A percentile compares a stretch with the other conserved stretches of the same genome.
Evolutionary conservation across 192 early-diverging fungal species (phyloP).

Genomic region (Linnemannia zychae): DNA sequence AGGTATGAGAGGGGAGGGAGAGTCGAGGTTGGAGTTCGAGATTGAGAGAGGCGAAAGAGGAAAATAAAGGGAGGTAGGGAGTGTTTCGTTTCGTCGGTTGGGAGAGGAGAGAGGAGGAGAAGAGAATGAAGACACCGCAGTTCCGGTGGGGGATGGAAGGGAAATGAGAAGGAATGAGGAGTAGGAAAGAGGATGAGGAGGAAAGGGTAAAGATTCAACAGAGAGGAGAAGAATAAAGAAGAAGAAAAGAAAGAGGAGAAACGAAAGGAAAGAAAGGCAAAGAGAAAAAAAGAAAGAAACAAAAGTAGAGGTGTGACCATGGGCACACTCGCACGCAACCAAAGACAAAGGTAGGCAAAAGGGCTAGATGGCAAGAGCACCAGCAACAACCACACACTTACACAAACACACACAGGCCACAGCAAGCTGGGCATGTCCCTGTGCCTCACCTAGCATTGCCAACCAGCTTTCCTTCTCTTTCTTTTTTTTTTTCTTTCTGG

Average conservation of each 20-base stretch:
- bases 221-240: slow-evolving; percentile 7
- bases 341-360: too few relatives aligned
- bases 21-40: neutral
- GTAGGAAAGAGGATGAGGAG: slow-evolving; percentile 3
- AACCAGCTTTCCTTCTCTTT: too few relatives aligned
- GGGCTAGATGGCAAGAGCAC: too few relatives aligned
- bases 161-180: slow-evolving; percentile 7
- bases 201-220: slow-evolving; percentile 7
- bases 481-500: too few relatives aligned
- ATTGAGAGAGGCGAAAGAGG: neutral
- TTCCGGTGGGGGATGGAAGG: neutral
- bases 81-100: neutral
- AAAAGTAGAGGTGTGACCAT: neutral
- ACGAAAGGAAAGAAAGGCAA: slow-evolving; percentile 1
- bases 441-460: too few relatives aligned
- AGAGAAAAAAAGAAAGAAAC: neutral
- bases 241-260: slow-evolving; percentile 15
- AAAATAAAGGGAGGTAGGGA: neutral
- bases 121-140: neutral
- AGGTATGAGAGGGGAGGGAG: neutral
- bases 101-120: neutral
- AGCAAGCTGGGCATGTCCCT: too few relatives aligned
- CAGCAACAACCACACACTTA: too few relatives aligned
- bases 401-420: too few relatives aligned
- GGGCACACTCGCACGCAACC: neutral